Conservation (phyloP, 768 basidiomycete species). For the Naganishia vaughanmartiniae region DNA sequence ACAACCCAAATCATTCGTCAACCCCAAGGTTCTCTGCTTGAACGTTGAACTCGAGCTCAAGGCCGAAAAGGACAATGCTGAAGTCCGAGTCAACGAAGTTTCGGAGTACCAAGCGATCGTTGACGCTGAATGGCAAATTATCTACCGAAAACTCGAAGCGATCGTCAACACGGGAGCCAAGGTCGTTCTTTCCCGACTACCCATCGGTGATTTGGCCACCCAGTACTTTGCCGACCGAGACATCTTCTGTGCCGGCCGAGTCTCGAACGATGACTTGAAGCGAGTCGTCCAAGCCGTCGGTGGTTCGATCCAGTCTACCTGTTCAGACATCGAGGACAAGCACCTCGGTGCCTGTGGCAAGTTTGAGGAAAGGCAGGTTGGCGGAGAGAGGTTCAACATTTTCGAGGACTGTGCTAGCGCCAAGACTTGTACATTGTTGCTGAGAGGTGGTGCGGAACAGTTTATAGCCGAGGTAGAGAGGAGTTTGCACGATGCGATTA, state of each 20-base stretch:
- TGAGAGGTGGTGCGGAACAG: constrained; percentile 95
- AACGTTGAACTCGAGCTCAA: constrained; percentile 99
- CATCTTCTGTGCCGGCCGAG: constrained; percentile 98
- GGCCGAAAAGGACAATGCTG: constrained; percentile 98
- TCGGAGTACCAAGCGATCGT: constrained; percentile 99
- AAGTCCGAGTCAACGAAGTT: constrained; percentile 93
- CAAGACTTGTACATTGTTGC: constrained; percentile 89
- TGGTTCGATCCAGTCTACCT: constrained; percentile 90
- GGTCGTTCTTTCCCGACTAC: constrained; percentile 94
- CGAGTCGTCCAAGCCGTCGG: constrained; percentile 95
- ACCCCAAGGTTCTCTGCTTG: constrained; percentile 86
- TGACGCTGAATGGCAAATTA: constrained; percentile 99
- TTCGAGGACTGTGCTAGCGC: constrained; percentile 90
- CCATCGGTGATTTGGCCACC: constrained; percentile 96
- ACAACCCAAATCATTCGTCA: constrained; percentile 85
- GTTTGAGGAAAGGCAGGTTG: constrained; percentile 93
- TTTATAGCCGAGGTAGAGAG: constrained; percentile 98
- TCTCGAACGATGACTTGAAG: constrained; percentile 81
- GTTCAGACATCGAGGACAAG: constrained; percentile 82
- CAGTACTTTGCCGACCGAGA: constrained; percentile 99
- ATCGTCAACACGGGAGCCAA: constrained; percentile 95
- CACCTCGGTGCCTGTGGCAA: constrained; percentile 89
- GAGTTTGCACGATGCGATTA: constrained; percentile 95
- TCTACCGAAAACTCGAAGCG: constrained; percentile 92
- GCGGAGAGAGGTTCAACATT: constrained; percentile 92